phyloP scores from a whole-genome alignment of 495 filamentous ascomycete species.

The Neurospora sp. region DNA sequence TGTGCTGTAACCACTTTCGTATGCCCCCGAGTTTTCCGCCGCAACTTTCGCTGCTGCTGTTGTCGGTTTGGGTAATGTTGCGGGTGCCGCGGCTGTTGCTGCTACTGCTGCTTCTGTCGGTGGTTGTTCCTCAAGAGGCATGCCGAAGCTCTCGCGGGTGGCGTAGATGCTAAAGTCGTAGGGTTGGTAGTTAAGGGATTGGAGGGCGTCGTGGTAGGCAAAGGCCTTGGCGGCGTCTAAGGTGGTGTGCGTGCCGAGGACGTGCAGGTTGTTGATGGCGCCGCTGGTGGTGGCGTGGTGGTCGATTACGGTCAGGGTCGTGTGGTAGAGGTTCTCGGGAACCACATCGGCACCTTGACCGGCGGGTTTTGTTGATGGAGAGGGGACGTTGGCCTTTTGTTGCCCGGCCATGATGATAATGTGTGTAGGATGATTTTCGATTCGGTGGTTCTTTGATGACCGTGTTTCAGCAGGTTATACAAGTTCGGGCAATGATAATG shows the following conservation, averaged over 20 bases:
- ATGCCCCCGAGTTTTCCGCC: neutral
- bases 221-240: constrained; percentile 24
- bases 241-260: constrained; percentile 29
- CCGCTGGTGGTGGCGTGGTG: constrained; percentile 21
- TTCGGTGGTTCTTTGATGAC: neutral
- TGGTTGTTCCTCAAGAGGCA: neutral
- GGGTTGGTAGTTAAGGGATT: constrained; percentile 21
- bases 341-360: neutral
- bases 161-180: constrained; percentile 28
- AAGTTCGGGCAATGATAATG: neutral
- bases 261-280: constrained; percentile 19
- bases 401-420: constrained; percentile 3
- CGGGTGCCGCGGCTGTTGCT: neutral
- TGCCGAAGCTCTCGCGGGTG: neutral
- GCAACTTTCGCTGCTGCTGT: neutral
- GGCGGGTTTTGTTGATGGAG: neutral
- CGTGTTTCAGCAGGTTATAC: neutral
- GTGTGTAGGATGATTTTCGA: neutral
- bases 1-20: neutral
- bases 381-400: neutral
- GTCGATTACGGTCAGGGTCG: constrained; percentile 28
- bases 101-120: neutral
- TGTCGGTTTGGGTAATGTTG: neutral
- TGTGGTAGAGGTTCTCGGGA: constrained; percentile 28
- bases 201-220: constrained; percentile 14